phyloP scores from a whole-genome alignment of 2,329 filamentous ascomycete genomes.

The Paecilomyces fulvus region DNA sequence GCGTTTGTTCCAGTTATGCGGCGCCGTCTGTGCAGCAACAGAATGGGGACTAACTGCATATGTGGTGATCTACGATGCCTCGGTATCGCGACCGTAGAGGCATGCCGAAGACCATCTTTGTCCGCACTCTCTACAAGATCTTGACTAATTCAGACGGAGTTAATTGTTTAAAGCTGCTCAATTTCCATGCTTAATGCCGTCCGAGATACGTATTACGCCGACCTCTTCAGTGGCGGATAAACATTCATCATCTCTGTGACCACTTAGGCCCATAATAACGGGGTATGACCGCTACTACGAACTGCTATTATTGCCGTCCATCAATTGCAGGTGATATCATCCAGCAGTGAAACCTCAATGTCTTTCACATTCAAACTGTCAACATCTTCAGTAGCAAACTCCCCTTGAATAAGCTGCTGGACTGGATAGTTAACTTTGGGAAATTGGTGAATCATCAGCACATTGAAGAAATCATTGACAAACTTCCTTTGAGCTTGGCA shows the following conservation, averaged over 20 bases:
- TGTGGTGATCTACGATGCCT: not conserved
- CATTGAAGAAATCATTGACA: no score
- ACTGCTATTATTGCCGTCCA: not conserved
- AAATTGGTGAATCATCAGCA: no score
- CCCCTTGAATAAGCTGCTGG: no score
- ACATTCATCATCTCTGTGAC: not conserved
- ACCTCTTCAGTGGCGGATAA: not conserved
- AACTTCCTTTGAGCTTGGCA: no score
- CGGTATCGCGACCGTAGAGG: not conserved
- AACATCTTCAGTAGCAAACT: no score
- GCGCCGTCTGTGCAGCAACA: not conserved
- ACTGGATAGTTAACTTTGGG: no score
- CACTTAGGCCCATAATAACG: not conserved
- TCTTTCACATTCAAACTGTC: no score
- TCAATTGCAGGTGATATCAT: no score
- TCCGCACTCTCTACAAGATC: not conserved
- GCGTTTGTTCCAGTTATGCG: not conserved
- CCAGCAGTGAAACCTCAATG: no score
- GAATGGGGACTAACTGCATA: not conserved
- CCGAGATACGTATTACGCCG: not conserved
- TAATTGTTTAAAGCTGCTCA: not conserved
- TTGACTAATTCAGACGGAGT: not conserved
- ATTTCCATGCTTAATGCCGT: not conserved
- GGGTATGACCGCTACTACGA: not conserved
- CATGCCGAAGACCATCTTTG: not conserved